Evolutionary conservation across 2,329 filamentous ascomycete genomes (phyloP).

Genomic region (Talaromyces islandicus): DNA sequence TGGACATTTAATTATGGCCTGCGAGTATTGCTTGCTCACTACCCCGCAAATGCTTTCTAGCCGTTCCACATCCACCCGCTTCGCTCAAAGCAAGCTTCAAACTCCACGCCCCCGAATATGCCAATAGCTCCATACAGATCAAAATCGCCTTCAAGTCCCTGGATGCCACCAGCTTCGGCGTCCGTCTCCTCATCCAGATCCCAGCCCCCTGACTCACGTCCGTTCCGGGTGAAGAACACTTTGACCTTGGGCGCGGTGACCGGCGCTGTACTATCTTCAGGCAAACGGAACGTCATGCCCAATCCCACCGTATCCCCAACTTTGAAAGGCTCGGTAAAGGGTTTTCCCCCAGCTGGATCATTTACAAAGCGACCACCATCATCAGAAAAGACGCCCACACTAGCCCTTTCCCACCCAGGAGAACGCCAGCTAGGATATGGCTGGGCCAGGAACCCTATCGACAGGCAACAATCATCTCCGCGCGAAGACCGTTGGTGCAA

Average conservation of each 20-base stretch:
- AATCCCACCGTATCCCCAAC: slow-evolving; percentile 53
- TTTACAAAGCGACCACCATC: slow-evolving; percentile 60
- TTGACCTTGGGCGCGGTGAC: slow-evolving; percentile 14
- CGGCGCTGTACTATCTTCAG: slow-evolving; percentile 22
- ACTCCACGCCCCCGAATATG: slow-evolving; percentile 57
- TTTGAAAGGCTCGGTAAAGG: slow-evolving; percentile 50
- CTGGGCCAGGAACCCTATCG: slow-evolving; percentile 55
- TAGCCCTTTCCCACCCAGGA: slow-evolving; percentile 59
- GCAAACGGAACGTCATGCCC: slow-evolving; percentile 49
- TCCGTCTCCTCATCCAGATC: slow-evolving; percentile 57
- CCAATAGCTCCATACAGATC: slow-evolving; percentile 57
- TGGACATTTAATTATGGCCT: too few species aligned
- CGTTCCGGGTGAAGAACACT: slow-evolving; percentile 57
- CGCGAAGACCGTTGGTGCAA: slow-evolving; percentile 32
- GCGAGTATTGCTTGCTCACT: background rate
- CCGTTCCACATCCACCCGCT: slow-evolving; percentile 41
- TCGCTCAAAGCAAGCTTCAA: slow-evolving; percentile 49
- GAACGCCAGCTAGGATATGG: slow-evolving; percentile 58
- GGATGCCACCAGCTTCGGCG: slow-evolving; percentile 51
- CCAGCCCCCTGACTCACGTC: slow-evolving; percentile 48
- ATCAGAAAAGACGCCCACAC: slow-evolving; percentile 56
- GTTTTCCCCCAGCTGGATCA: slow-evolving; percentile 53
- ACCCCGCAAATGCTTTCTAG: background rate
- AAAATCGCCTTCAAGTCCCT: slow-evolving; percentile 63
- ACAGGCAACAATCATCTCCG: slow-evolving; percentile 47